Evolutionary conservation across 169 alveolate genomes (phyloP), one percentile per base, ranked within the genome.

Genomic region (Cryptosporidium tyzzeri): DNA sequence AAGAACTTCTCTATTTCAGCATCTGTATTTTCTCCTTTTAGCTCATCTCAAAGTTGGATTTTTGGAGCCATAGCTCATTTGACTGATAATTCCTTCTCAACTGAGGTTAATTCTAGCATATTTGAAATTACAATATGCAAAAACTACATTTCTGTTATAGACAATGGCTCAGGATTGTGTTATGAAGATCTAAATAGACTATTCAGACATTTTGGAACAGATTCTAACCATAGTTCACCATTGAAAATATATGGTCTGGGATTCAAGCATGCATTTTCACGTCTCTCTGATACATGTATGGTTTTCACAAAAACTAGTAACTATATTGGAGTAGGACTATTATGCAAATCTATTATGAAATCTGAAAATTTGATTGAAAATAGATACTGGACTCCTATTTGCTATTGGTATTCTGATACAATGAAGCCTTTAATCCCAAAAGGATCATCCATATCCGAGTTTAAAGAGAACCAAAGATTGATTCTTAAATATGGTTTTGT

Each of bases 11-110:
- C 59, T 0, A 29, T 80, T 31, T 65, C 73, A 21, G 21, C 41
- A 29, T 80, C 89, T 35, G 14, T 62, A 16, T 80, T 80, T 29
- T 35, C 89, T 16, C 44, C 89, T 18, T 35, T 80, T 12, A 45
- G 70, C 5, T 59, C 80, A 6, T 35, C 73, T 84, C 97, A 95
- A 70, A 85, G 92, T 74, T 95, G 97, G 97, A 91, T 92, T 0
- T 95, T 95, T 74, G 97, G 97, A 58, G 97, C 97, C n/a, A 75
- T 95, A 23, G 94, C 96, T 8, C 96, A 95, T 75, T 84, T 95
- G 48, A 92, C 93, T 0, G 94, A 93, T 61, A 95, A 95, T 68
- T 92, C 96, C 53, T 93, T 94, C 29, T 92, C 93, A 12, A 94
- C 94, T 18, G 59, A 41, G 0, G 45, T 44, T 8, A 45, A 62